Evolutionary conservation across 176 grass and related monocot genomes (phyloP).

Genomic region (Triticum dicoccoides): DNA sequence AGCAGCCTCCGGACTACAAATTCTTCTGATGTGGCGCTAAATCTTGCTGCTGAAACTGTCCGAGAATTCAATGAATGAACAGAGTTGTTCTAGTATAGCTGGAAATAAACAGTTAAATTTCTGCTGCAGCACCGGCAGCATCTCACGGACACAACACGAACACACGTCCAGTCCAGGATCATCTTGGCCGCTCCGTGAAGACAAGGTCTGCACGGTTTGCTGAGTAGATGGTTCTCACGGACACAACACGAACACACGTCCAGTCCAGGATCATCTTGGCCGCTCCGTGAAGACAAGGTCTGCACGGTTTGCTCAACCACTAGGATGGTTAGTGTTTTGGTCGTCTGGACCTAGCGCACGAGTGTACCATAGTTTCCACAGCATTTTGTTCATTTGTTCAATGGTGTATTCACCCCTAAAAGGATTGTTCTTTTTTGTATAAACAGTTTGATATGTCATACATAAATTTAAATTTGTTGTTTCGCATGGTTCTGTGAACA

Average conservation of each 20-base stretch:
- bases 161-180: neutral
- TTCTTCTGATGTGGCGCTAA: slow-evolving; percentile 50
- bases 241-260: neutral
- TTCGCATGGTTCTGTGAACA: neutral
- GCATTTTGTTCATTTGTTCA: neutral
- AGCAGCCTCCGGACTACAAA: slow-evolving; percentile 55
- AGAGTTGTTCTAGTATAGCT: neutral
- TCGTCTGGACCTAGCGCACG: neutral
- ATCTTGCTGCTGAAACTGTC: slow-evolving; percentile 14
- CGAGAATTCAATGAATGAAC: neutral
- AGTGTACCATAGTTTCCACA: neutral
- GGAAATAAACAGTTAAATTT: slow-evolving; percentile 22
- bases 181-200: neutral
- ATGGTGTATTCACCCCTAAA: neutral
- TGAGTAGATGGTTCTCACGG: neutral
- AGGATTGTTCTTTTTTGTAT: neutral
- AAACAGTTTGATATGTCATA: neutral
- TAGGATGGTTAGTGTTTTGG: neutral
- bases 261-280: neutral
- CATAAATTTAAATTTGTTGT: neutral
- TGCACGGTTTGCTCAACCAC: neutral
- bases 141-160: neutral
- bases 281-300: neutral
- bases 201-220: neutral
- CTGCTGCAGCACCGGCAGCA: neutral